Base-by-base conservation (phyloP, 176 grass and related monocot genomes). In the Triticum turgidum region DNA sequence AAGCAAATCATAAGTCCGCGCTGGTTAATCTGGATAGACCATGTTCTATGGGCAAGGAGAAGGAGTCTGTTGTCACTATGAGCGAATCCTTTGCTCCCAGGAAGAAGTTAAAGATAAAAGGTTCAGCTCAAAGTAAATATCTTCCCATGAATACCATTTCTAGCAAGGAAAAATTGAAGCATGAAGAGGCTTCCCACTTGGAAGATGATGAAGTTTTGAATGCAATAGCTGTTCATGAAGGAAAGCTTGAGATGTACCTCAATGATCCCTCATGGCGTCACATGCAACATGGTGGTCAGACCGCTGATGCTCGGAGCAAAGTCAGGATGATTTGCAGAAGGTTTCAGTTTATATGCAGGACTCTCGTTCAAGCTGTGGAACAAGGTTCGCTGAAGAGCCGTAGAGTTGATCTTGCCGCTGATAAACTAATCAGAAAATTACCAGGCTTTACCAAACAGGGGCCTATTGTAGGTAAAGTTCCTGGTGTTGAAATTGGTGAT, bases 401-500 rank as follows among this genome's bases (percentile, higher is more conserved):
- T 9, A 89, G 94, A 71, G 63, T 92, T 63, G 91, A 98, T 22
- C 65, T 92, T 39, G 72, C 34, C 78, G 93, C 96, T 76, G 75
- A 69, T 71, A 70, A 73, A 35, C 20, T 68, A 24, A 84, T 91
- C 51, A 91, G 52, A 33, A 39, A 49, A 65, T 89, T 91, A n/a
- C 66, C 51, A 1, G 90, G 73, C 37, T 92, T 89, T 83, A 77
- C 76, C 29, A 93, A 89, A 49, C 62, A 69, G 12, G 79, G 64
- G 20, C 76, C 88, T 27, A 76, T 88, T 38, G 62, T 94, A 49
- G 96, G 96, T 70, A 44, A 83, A 76, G 84, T 96, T 61, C 90
- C 84, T 25, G 90, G 93, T 78, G 85, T 94, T 52, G 88, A 98
- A 94, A 82, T 98, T 39, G 96, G 96, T 25, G 96, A 98, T 58